Conservation (phyloP, 768 basidiomycete genomes). For the Plicaturopsis crispa region DNA sequence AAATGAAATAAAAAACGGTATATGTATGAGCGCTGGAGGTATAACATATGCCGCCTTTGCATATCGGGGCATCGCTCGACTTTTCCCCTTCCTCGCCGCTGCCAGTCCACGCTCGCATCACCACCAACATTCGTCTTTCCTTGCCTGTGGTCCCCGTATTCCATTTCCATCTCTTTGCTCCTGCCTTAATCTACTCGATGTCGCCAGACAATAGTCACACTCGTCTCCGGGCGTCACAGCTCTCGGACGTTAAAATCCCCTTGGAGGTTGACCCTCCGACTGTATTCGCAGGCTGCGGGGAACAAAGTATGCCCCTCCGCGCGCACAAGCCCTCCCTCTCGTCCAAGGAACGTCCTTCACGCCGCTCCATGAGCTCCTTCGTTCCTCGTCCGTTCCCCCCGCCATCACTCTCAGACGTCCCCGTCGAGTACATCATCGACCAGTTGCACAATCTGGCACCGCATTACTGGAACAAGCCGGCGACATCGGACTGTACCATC, state of each 20-base stretch:
- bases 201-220: background rate
- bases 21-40: too few relatives aligned
- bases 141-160: too few relatives aligned
- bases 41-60: too few relatives aligned
- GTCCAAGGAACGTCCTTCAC: too few relatives aligned
- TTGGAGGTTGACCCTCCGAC: background rate
- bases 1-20: too few relatives aligned
- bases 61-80: too few relatives aligned
- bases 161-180: too few relatives aligned
- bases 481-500: conserved; percentile 75
- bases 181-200: too few relatives aligned
- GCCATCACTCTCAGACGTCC: conserved; percentile 53
- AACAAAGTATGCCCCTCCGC: background rate
- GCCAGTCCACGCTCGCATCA: too few relatives aligned
- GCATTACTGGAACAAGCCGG: conserved; percentile 67
- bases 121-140: too few relatives aligned
- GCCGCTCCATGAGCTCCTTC: conserved; percentile 33
- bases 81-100: too few relatives aligned
- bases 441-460: conserved; percentile 62
- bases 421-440: conserved; percentile 65
- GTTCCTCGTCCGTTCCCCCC: conserved; percentile 57
- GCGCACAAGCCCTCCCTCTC: conserved; percentile 13
- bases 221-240: background rate
- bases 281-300: background rate
- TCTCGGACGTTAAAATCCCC: background rate